Evolutionary conservation across 768 basidiomycete species (phyloP), one percentile per base, ranked within the genome.

Genomic region (Leccinum barrowsii): DNA sequence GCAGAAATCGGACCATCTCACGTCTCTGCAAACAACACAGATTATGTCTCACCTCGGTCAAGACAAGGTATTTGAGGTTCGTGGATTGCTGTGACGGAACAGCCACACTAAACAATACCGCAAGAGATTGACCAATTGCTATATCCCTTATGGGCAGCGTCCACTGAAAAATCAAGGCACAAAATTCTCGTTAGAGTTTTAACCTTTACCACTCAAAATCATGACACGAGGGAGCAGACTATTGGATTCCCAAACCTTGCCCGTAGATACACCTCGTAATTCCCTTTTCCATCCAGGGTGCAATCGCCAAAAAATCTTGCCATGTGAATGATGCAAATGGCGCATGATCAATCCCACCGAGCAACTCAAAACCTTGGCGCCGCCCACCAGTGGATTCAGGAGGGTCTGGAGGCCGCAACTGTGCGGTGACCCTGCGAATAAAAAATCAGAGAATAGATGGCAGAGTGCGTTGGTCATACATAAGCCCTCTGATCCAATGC

Each of bases 211-310:
- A 17, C n/a, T 8, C n/a, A 47, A 30, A 46, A 47, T 54, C 22
- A 15, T 53, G 8, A 40, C 28, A 34, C 47, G 55, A 12, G 34
- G 53, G 51, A 50, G 37, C 50, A 42, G 34, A 56, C 58, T 40
- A 63, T 50, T 63, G 78, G 54, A 82, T 78, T 34, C 90, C 89
- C 42, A 92, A 75, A n/a, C 90, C 88, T 52, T 82, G 79, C 1
- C 90, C 91, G 57, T 84, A 78, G 59, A 92, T 85, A 65, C 77
- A 81, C 66, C 78, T 85, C 30, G 84, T 80, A 57, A 90, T 78
- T 56, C 76, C 76, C 54, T 85, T 82, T 57, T 85, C 80, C 76
- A 92, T 81, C 91, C 91, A 92, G 3, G 89, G 91, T 40, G 90
- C 87, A 57, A 92, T 82, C 32, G 83, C 79, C 67, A 78, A 78